Evolutionary conservation across 176 grass and related monocot species (phyloP).

Genomic region (Panicum miliaceum): DNA sequence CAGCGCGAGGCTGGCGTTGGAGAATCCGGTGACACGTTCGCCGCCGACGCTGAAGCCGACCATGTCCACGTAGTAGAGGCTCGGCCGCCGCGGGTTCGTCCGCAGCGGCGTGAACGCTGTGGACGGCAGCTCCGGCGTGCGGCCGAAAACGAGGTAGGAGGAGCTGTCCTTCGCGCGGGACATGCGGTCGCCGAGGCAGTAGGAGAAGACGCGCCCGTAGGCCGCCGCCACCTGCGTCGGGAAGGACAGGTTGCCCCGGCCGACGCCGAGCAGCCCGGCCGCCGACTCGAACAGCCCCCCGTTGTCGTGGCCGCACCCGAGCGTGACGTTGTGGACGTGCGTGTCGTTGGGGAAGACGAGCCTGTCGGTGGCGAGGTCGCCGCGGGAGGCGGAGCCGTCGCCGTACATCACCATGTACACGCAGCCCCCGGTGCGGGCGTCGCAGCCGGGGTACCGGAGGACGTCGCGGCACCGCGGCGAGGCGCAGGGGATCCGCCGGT

Average conservation of each 20-base stretch:
- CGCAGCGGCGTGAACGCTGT: slow-evolving; percentile 63
- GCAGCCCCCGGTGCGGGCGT: slow-evolving; percentile 46
- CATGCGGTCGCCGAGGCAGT: slow-evolving; percentile 71
- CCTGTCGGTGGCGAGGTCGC: slow-evolving; percentile 61
- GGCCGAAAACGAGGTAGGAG: slow-evolving; percentile 67
- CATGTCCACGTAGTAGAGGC: slow-evolving; percentile 71
- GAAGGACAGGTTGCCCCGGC: slow-evolving; percentile 62
- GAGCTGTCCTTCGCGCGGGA: slow-evolving; percentile 34
- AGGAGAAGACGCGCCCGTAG: slow-evolving; percentile 66
- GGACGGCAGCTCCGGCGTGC: slow-evolving; percentile 36
- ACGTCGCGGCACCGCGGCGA: slow-evolving; percentile 45
- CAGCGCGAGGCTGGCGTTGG: slow-evolving; percentile 45
- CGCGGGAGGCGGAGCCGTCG: slow-evolving; percentile 61
- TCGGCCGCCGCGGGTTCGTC: slow-evolving; percentile 49
- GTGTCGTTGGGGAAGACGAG: slow-evolving; percentile 53
- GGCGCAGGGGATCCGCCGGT: slow-evolving; percentile 49
- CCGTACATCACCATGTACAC: slow-evolving; percentile 62
- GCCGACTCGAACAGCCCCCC: slow-evolving; percentile 62
- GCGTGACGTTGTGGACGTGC: slow-evolving; percentile 40
- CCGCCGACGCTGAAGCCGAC: slow-evolving; percentile 62
- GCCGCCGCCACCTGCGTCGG: slow-evolving; percentile 51
- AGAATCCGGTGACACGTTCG: slow-evolving; percentile 41
- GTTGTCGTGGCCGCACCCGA: slow-evolving; percentile 81
- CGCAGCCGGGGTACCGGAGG: slow-evolving; percentile 51
- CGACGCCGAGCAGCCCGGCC: slow-evolving; percentile 66